Conservation (phyloP, 2,329 filamentous ascomycete genomes). For the Cladophialophora immunda region DNA sequence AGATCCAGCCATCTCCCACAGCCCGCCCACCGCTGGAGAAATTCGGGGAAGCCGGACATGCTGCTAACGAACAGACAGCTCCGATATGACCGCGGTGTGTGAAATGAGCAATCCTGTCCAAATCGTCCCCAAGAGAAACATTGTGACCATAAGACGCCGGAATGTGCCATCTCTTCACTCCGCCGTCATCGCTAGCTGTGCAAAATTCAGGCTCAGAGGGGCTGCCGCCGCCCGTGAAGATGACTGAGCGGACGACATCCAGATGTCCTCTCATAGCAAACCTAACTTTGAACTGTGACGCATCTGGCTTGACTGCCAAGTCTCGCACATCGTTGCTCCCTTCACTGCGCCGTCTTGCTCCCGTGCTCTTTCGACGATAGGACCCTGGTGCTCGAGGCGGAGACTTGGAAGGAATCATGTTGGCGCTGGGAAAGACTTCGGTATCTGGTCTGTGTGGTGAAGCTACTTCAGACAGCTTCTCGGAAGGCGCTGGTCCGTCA, state of each 20-base stretch:
- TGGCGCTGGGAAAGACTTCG: constrained; percentile 84
- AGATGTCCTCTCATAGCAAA: constrained; percentile 93
- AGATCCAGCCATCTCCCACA: constrained; percentile 95
- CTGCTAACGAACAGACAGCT: constrained; percentile 83
- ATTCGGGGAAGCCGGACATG: constrained; percentile 85
- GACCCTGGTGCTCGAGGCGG: constrained; percentile 70
- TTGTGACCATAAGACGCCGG: constrained; percentile 71
- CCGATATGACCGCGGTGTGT: constrained; percentile 95
- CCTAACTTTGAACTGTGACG: constrained; percentile 84
- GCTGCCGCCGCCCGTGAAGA: constrained; percentile 95
- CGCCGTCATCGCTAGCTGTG: constrained; percentile 92
- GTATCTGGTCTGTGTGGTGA: constrained; percentile 78
- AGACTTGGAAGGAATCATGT: constrained; percentile 79
- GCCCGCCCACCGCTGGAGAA: constrained; percentile 89
- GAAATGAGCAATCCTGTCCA: constrained; percentile 92
- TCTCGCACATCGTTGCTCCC: constrained; percentile 71
- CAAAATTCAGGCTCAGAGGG: constrained; percentile 96
- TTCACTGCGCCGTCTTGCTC: constrained; percentile 70
- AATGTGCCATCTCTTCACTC: constrained; percentile 96
- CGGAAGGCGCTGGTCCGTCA: constrained; percentile 68
- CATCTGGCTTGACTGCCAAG: constrained; percentile 67
- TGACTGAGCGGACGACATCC: constrained; percentile 91
- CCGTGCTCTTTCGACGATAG: constrained; percentile 82
- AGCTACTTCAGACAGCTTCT: constrained; percentile 53
- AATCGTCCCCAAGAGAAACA: constrained; percentile 72